Percentiles rank a stretch among this genome's conserved stretches.
phyloP scores from a whole-genome alignment of 2,329 filamentous ascomycete species.

The Ceratocystis papillata region DNA sequence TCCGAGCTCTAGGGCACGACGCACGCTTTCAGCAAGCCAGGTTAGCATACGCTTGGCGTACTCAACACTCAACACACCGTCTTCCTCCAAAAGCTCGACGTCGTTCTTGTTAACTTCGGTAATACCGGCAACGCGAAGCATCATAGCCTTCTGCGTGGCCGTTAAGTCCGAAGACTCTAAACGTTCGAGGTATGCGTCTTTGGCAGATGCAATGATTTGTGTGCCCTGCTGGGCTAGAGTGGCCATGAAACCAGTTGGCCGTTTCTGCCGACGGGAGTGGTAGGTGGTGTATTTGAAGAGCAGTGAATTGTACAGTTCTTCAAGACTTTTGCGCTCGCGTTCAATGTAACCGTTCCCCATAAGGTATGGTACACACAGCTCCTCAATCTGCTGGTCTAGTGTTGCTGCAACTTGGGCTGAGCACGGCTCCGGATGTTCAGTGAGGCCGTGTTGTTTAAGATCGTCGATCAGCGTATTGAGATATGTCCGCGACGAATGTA shows the following conservation, averaged over 20 bases:
- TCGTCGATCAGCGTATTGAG: constrained; percentile 84
- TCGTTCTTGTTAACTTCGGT: constrained; percentile 69
- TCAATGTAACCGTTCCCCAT: constrained; percentile 61
- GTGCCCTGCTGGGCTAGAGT: constrained; percentile 82
- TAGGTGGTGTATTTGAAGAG: constrained; percentile 97
- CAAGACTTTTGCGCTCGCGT: constrained; percentile 56
- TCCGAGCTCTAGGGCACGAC: constrained; percentile 81
- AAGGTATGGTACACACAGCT: constrained; percentile 62
- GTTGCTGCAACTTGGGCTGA: constrained; percentile 74
- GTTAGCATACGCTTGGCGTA: constrained; percentile 96
- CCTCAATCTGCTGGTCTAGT: constrained; percentile 63
- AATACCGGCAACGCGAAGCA: constrained; percentile 78
- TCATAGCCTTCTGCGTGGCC: constrained; percentile 76
- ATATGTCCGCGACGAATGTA: constrained; percentile 84
- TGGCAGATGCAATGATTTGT: constrained; percentile 75
- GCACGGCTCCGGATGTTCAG: constrained; percentile 85
- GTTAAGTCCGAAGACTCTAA: constrained; percentile 84
- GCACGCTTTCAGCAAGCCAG: constrained; percentile 92
- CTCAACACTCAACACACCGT: constrained; percentile 69
- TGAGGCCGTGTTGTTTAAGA: constrained; percentile 84
- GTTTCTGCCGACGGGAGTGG: constrained; percentile 78
- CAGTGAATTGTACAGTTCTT: constrained; percentile 78
- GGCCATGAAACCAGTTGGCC: constrained; percentile 82
- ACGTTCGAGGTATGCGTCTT: constrained; percentile 81
- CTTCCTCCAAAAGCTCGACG: constrained; percentile 81